phyloP scores from a whole-genome alignment of 2,329 filamentous ascomycete species.

The Penicillium sp. region DNA sequence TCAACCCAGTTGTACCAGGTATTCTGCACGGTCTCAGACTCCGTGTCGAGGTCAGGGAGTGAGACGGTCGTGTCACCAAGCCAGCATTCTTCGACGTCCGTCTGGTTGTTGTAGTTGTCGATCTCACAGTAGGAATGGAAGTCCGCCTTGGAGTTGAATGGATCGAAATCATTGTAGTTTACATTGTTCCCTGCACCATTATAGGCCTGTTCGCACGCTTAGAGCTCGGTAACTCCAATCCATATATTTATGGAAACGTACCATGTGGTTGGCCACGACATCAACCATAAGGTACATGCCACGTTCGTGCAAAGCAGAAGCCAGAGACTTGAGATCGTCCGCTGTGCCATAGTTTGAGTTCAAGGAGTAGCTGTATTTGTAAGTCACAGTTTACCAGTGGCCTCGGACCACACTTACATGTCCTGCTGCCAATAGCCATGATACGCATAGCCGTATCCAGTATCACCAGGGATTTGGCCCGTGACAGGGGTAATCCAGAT shows the following conservation, averaged over 20 bases:
- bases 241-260: background rate
- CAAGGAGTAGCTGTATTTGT: conserved; percentile 40
- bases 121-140: conserved; percentile 59
- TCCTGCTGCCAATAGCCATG: conserved; percentile 52
- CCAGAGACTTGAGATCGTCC: conserved; percentile 48
- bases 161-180: conserved; percentile 51
- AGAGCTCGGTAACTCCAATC: too few relatives aligned
- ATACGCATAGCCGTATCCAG: conserved; percentile 42
- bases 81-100: conserved; percentile 49
- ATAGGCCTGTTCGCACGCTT: conserved; percentile 33
- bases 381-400: background rate
- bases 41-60: conserved; percentile 60
- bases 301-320: conserved; percentile 49
- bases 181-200: conserved; percentile 46
- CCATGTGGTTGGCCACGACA: conserved; percentile 41
- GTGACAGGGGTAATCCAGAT: conserved; percentile 49
- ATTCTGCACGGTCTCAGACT: conserved; percentile 45
- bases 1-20: conserved; percentile 58
- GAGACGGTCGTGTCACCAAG: conserved; percentile 51
- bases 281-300: conserved; percentile 61
- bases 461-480: conserved; percentile 33
- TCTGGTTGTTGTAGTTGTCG: conserved; percentile 51
- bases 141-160: conserved; percentile 55
- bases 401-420: conserved; percentile 28
- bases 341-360: conserved; percentile 58